Evolutionary conservation across 495 filamentous ascomycete species (phyloP).

Genomic region (Xylaria telfairii): DNA sequence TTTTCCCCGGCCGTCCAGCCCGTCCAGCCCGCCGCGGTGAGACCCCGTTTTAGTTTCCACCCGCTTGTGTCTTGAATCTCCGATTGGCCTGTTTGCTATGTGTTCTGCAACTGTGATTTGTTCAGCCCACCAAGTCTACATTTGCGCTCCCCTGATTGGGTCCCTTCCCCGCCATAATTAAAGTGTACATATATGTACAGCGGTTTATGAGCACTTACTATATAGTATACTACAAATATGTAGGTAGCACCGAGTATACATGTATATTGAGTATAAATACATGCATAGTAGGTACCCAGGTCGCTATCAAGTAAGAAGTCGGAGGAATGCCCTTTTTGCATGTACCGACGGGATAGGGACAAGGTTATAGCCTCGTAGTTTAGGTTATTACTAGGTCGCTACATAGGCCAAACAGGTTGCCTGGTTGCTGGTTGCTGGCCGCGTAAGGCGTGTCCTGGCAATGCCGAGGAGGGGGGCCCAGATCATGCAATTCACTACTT

Average conservation of each 20-base stretch:
- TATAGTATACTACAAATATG: too few species aligned
- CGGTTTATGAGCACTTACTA: too few species aligned
- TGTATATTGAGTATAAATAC: too few species aligned
- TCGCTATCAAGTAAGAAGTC: background rate
- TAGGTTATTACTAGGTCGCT: background rate
- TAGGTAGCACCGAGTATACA: too few species aligned
- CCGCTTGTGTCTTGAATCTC: background rate
- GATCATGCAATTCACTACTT: background rate
- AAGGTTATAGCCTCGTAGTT: slow-evolving; percentile 1
- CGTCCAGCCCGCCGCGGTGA: background rate
- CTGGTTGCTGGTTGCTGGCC: too few species aligned
- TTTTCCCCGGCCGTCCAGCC: slow-evolving; percentile 18
- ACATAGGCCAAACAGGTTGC: too few species aligned
- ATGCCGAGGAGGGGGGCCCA: background rate
- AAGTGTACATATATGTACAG: too few species aligned
- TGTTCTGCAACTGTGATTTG: background rate
- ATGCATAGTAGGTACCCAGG: too few species aligned
- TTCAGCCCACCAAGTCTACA: background rate
- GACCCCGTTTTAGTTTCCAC: slow-evolving; percentile 8
- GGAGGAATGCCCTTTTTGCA: background rate
- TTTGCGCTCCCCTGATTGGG: background rate
- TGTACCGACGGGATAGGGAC: background rate
- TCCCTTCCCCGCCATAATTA: slow-evolving; percentile 10
- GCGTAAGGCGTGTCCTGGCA: background rate
- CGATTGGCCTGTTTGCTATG: slow-evolving; percentile 10